Evolutionary conservation across 139 green algal genomes (phyloP).

Genomic region (Diplosphaera chodatii): DNA sequence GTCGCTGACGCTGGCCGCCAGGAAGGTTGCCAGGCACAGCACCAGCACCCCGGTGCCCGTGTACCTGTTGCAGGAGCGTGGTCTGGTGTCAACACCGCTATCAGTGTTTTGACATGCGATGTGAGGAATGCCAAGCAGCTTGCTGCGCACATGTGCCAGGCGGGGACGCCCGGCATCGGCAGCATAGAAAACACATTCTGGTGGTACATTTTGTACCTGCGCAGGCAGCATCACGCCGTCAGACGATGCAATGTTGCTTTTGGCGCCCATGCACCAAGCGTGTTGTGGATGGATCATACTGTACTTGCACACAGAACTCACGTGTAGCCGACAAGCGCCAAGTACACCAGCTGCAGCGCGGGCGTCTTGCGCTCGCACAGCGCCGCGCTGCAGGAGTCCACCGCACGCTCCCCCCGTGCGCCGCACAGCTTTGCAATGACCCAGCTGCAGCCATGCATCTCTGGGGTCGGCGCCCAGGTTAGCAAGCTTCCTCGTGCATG

Average conservation of each 20-base stretch:
- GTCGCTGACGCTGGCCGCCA: slow-evolving; percentile 21
- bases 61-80: no score
- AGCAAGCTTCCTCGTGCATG: no score
- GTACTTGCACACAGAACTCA: no score
- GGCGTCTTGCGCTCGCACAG: slow-evolving; percentile 36
- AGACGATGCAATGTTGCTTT: no score
- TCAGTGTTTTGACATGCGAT: no score
- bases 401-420: neutral
- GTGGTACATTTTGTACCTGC: slow-evolving; percentile 23
- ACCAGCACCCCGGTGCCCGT: slow-evolving; percentile 15
- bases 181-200: slow-evolving; percentile 35
- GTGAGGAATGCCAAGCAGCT: no score
- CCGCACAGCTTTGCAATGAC: slow-evolving; percentile 4
- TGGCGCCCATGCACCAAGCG: no score
- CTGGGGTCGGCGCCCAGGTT: no score
- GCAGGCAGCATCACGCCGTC: no score
- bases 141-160: slow-evolving; percentile 36
- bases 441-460: no score
- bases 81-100: no score
- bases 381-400: neutral
- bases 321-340: slow-evolving; percentile 19
- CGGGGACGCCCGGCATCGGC: slow-evolving; percentile 14
- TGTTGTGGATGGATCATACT: no score
- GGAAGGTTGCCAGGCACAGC: slow-evolving; percentile 26
- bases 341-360: slow-evolving; percentile 35